Conservation (phyloP, 2,329 filamentous ascomycete species). For the Cytospora schulzeri region DNA sequence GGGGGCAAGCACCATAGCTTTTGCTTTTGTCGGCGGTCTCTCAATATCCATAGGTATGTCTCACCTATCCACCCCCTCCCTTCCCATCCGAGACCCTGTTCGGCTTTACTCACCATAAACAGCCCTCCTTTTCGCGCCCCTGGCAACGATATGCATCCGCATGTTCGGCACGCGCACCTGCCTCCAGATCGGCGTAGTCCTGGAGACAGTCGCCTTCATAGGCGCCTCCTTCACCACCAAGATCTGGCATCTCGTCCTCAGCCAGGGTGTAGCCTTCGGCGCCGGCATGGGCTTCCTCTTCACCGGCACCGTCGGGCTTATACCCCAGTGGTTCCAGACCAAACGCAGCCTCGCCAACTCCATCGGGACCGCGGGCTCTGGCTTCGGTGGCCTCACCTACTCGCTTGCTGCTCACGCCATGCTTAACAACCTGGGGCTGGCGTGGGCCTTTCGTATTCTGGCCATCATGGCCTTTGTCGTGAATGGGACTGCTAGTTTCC, state of each 20-base stretch:
- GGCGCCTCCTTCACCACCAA: constrained; percentile 68
- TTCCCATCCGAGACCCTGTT: not conserved
- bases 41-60: constrained; percentile 57
- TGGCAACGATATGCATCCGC: constrained; percentile 64
- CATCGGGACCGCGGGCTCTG: constrained; percentile 68
- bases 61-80: not conserved
- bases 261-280: constrained; percentile 77
- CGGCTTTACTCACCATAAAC: constrained; percentile 30
- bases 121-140: constrained; percentile 68
- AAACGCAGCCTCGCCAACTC: constrained; percentile 71
- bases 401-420: constrained; percentile 69
- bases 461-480: constrained; percentile 65
- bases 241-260: constrained; percentile 77
- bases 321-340: constrained; percentile 75
- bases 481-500: constrained; percentile 62
- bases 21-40: constrained; percentile 76
- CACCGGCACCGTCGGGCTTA: constrained; percentile 66
- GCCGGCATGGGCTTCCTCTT: constrained; percentile 77
- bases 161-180: constrained; percentile 64
- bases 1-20: constrained; percentile 64
- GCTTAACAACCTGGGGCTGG: constrained; percentile 63
- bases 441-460: constrained; percentile 68
- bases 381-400: constrained; percentile 73
- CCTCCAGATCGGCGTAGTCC: constrained; percentile 63
- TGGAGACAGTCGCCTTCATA: constrained; percentile 67